These are phyloP conservation scores for Populus trichocarpa DNA, from an alignment of 441 rosid species.

Conservation along the genomic window DNA sequence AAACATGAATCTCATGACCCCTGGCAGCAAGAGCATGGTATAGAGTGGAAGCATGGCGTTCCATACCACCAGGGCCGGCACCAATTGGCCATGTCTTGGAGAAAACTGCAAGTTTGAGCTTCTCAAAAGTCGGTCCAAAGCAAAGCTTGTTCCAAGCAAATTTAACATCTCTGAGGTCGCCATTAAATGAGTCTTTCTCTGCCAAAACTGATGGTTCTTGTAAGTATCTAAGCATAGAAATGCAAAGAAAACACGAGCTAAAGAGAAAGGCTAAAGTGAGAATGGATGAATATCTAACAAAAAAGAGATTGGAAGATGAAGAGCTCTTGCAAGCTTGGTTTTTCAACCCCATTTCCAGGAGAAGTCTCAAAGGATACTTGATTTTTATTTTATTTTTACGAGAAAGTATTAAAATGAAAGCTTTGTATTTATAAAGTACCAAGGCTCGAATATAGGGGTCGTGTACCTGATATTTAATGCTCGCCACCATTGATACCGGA, in stretches of 20 bases:
- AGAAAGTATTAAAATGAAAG: no score
- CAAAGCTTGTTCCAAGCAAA: conserved; percentile 69
- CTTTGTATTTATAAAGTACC: conserved; percentile 28
- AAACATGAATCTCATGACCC: conserved; percentile 69
- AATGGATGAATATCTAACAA: conserved; percentile 33
- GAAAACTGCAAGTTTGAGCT: conserved; percentile 66
- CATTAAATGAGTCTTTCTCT: conserved; percentile 21
- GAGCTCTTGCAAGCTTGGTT: conserved; percentile 36
- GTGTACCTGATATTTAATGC: neutral
- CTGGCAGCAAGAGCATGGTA: conserved; percentile 46
- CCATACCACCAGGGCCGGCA: conserved; percentile 73
- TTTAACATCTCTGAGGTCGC: conserved; percentile 57
- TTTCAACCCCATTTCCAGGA: neutral
- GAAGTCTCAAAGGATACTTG: neutral
- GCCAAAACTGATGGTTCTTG: conserved; percentile 5
- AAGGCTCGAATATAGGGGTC: neutral
- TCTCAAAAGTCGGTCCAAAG: conserved; percentile 44
- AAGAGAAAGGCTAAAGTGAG: conserved; percentile 28
- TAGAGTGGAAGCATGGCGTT: conserved; percentile 61
- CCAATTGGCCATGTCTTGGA: conserved; percentile 18
- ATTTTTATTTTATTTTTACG: no score
- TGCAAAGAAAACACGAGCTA: conserved; percentile 39
- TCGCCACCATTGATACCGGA: conserved; percentile 24
- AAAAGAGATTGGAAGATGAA: conserved; percentile 25
- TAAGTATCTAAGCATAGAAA: conserved; percentile 20